Evolutionary conservation across 306 rosid genomes (phyloP), one percentile per base, ranked within the genome.

Genomic region (Castanea sativa): DNA sequence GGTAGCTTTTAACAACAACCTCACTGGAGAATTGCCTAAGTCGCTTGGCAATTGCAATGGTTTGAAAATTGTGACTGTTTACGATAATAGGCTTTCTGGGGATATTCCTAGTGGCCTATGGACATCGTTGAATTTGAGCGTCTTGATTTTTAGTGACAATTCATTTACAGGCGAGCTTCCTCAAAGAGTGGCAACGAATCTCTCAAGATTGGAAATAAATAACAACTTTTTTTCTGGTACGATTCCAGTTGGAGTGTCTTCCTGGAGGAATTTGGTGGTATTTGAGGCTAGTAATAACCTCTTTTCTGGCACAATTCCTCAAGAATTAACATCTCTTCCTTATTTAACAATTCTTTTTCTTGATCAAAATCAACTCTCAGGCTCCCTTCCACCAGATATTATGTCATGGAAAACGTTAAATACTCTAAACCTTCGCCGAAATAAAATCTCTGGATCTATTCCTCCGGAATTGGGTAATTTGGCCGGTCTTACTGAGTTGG

Each of bases 31-130:
- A 73, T 64, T 93, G 69, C 97, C 98, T 14, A 76, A 86, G 71
- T 84, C 90, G 10, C 89, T 93, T 11, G 91, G 88, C 71, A 91
- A 74, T 49, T 93, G 98, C 60, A 76, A 73, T 4, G 61, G 81
- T 74, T 70, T 91, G 69, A 0, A 4, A 1, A 20, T 43, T 0
- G 38, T 91, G 21, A 79, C 25, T 15, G 78, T 91, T 65, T 12
- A n/a, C 4, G 71, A 52, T 0, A 93, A 93, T 63, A 76, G 52
- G 41, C 73, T 91, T 43, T 87, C 84, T 20, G 95, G 97, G 56
- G 49, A 60, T 33, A 74, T 91, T 79, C 98, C 95, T n/a, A 78
- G 65, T 33, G 92, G 93, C n/a, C 60, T 91, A 73, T 93, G 98
- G 98, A 89, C 79, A 60, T 41, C 80, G 35, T n/a, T 19, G 23